Conservation (phyloP, 345 rosid genomes). For the Eucalyptus curtisii region DNA sequence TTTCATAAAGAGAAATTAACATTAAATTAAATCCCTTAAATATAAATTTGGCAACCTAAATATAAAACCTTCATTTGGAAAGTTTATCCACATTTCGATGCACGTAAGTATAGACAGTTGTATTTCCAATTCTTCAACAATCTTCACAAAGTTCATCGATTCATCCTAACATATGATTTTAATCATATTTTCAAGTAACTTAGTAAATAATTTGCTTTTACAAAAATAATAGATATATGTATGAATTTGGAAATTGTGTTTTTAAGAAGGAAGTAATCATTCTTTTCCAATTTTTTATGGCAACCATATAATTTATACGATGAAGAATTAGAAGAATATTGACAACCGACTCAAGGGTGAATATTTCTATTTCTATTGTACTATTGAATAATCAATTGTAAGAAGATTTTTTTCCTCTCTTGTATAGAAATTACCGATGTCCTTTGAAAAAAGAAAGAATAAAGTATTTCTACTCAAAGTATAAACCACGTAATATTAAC, state of each 20-base stretch:
- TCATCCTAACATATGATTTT: background rate
- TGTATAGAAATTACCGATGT: background rate
- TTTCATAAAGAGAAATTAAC: background rate
- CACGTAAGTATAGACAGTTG: background rate
- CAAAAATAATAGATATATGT: background rate
- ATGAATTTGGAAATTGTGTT: background rate
- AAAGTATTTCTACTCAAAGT: background rate
- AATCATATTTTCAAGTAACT: background rate
- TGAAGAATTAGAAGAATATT: background rate
- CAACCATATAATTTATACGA: background rate
- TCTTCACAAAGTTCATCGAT: background rate
- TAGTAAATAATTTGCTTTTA: background rate
- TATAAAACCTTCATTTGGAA: background rate
- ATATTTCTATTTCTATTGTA: background rate
- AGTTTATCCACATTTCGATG: background rate
- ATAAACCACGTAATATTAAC: background rate
- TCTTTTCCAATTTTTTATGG: background rate
- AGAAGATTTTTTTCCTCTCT: background rate
- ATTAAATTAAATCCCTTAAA: background rate
- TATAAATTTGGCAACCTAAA: background rate
- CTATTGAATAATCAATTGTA: background rate
- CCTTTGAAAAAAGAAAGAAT: background rate
- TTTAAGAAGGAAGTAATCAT: background rate
- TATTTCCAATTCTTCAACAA: background rate
- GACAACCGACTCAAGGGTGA: background rate